Evolutionary conservation across 1,284 basidiomycete genomes (phyloP).

Genomic region (Papiliotrema flavescens): DNA sequence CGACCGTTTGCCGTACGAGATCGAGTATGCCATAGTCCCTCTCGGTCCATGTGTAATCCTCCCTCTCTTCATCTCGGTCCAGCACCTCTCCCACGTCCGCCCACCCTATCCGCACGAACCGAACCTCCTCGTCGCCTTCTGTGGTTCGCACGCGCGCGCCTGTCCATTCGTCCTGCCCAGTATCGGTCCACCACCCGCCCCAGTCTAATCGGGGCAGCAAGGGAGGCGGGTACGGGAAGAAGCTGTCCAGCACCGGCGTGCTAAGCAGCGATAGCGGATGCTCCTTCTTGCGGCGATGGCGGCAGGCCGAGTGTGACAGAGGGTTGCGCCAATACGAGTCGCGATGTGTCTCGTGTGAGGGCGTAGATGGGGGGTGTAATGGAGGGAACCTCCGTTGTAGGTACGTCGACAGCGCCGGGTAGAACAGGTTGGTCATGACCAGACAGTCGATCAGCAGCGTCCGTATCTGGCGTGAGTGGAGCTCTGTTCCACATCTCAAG

Average conservation of each 20-base stretch:
- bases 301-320: constrained; percentile 6
- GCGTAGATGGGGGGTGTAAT: constrained; percentile 18
- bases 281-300: constrained; percentile 9
- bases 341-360: constrained; percentile 18
- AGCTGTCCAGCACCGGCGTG: constrained; percentile 37
- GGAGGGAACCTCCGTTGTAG: constrained; percentile 52
- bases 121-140: constrained; percentile 21
- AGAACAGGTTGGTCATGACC: constrained; percentile 93
- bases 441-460: constrained; percentile 89
- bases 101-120: constrained; percentile 38
- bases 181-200: constrained; percentile 40
- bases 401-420: constrained; percentile 82
- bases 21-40: constrained; percentile 19
- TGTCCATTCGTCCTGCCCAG: constrained; percentile 20
- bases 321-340: constrained; percentile 3
- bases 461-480: constrained; percentile 60
- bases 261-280: constrained; percentile 37
- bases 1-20: constrained; percentile 18
- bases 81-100: constrained; percentile 42
- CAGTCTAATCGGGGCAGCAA: constrained; percentile 36
- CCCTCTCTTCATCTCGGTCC: constrained; percentile 21
- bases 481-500: background rate
- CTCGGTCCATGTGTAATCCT: constrained; percentile 15
- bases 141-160: background rate
- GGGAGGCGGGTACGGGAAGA: constrained; percentile 44